Percentiles rank a stretch among this genome's conserved stretches.
These are phyloP conservation scores for Lachnellula occidentalis DNA, from an alignment of 2,329 filamentous ascomycete genomes.

Conservation along the genomic window DNA sequence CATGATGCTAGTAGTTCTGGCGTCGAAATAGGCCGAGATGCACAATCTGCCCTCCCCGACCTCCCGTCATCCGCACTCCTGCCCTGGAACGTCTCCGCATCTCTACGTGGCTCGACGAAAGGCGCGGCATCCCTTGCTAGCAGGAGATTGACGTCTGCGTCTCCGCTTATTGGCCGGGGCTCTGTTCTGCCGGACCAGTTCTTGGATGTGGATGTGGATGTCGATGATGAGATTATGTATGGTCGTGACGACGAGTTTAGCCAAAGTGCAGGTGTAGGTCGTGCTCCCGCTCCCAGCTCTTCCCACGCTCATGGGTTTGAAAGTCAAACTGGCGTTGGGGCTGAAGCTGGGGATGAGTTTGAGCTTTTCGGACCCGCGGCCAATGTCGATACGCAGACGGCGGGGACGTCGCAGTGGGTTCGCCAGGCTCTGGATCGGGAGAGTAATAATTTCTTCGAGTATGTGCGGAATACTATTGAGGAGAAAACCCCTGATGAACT, in stretches of 20 bases:
- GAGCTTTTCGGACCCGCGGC: conserved; percentile 37
- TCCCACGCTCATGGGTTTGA: background rate
- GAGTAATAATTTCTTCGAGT: conserved; percentile 57
- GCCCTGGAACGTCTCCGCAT: conserved; percentile 62
- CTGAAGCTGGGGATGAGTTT: conserved; percentile 34
- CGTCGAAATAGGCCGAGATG: conserved; percentile 67
- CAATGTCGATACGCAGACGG: conserved; percentile 44
- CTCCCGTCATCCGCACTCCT: conserved; percentile 55
- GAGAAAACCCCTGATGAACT: conserved; percentile 28
- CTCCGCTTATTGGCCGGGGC: conserved; percentile 52
- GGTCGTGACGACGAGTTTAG: conserved; percentile 18
- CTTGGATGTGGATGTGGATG: conserved; percentile 17
- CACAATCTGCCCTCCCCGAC: conserved; percentile 60
- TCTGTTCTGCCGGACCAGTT: conserved; percentile 18
- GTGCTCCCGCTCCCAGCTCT: background rate
- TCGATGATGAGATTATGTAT: conserved; percentile 23
- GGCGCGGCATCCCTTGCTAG: conserved; percentile 20
- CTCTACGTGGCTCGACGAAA: conserved; percentile 32
- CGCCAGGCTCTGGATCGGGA: conserved; percentile 51
- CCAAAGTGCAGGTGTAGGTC: background rate
- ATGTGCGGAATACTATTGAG: conserved; percentile 44
- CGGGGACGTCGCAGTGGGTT: conserved; percentile 42
- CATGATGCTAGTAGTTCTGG: conserved; percentile 41
- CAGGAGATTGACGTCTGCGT: conserved; percentile 52
- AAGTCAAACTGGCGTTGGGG: background rate